phyloP scores from a whole-genome alignment of 2,329 filamentous ascomycete genomes.

The Fusarium sp. region DNA sequence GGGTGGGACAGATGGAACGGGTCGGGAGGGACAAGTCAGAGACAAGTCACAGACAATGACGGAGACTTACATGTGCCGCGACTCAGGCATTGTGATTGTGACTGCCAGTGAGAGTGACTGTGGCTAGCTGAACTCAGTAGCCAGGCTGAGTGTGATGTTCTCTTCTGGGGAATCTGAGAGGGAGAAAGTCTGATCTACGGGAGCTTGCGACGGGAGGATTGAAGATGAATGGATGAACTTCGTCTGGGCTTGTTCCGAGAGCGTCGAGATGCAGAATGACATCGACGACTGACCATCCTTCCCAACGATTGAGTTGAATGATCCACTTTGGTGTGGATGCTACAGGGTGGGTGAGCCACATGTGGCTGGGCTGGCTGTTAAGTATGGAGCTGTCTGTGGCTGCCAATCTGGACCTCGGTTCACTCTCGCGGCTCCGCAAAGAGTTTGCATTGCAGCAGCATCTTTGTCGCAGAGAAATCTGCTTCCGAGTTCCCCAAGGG shows the following conservation, averaged over 20 bases:
- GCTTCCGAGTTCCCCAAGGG: not conserved
- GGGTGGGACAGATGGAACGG: slow-evolving; percentile 23
- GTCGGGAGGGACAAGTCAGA: not conserved
- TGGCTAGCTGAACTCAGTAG: slow-evolving; percentile 16
- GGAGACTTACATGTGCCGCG: slow-evolving; percentile 50
- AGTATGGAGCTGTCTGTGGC: slow-evolving; percentile 2
- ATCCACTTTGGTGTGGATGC: slow-evolving; percentile 25
- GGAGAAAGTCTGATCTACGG: slow-evolving; percentile 21
- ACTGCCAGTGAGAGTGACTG: not conserved
- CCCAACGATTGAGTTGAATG: slow-evolving; percentile 39
- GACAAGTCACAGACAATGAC: slow-evolving; percentile 30
- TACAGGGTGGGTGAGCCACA: not conserved
- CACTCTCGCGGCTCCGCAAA: not conserved
- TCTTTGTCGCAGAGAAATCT: not conserved
- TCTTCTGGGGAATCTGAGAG: not conserved
- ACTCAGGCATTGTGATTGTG: slow-evolving; percentile 40
- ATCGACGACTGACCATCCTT: slow-evolving; percentile 34
- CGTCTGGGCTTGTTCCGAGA: slow-evolving; percentile 24
- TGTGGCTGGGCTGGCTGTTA: slow-evolving; percentile 4
- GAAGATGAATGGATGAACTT: slow-evolving; percentile 29
- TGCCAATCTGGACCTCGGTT: not conserved
- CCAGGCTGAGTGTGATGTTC: not conserved
- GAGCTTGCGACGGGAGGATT: slow-evolving; percentile 21
- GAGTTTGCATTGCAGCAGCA: not conserved
- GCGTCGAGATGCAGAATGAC: slow-evolving; percentile 34